Evolutionary conservation across 2,329 filamentous ascomycete species (phyloP), one percentile per base, ranked within the genome.

Genomic region (Exophiala xenobiotica): DNA sequence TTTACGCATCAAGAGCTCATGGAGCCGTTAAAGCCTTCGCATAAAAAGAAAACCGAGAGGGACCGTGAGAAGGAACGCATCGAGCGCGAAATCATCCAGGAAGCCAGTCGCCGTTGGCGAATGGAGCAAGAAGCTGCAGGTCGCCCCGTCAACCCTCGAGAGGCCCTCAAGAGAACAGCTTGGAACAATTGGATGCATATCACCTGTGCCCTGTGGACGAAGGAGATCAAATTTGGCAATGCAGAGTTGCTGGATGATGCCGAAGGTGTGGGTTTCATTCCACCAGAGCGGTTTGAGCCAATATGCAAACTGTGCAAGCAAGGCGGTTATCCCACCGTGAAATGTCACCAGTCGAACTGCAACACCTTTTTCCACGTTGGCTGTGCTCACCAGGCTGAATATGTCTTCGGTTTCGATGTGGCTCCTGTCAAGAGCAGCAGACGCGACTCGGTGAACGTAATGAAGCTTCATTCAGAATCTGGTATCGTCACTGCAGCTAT

Each of bases 181-280:
- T 90, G 95, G 67, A 97, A 97, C 72, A 97, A 97, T 65, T 99
- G 93, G 93, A 89, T 96, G 12, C 93, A 99, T 67, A 90, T 97
- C 22, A 86, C 87, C 29, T 99, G 93, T 65, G 91, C 93, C 1
- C 77, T 96, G 14, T 97, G 89, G 84, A 91, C 87, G 8, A 85
- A 90, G 0, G 93, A 99, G 69, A 86, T 96, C 63, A 93, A 91
- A 65, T 99, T 96, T 68, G 91, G 88, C 56, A 88, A 88, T 62
- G 87, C 90, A 14, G 84, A 85, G 63, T 83, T 87, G 14, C 74
- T 99, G 26, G 87, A 90, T 61, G 86, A 90, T 24, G 90, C 88
- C 1, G 93, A 99, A 71, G 92, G 92, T 16, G 90, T 99, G 58
- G 87, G 88, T 3, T 85, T 87, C 5, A 91, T 99, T 52, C 81